phyloP scores from a whole-genome alignment of 2,329 filamentous ascomycete genomes.

The Harringtonia lauricola region DNA sequence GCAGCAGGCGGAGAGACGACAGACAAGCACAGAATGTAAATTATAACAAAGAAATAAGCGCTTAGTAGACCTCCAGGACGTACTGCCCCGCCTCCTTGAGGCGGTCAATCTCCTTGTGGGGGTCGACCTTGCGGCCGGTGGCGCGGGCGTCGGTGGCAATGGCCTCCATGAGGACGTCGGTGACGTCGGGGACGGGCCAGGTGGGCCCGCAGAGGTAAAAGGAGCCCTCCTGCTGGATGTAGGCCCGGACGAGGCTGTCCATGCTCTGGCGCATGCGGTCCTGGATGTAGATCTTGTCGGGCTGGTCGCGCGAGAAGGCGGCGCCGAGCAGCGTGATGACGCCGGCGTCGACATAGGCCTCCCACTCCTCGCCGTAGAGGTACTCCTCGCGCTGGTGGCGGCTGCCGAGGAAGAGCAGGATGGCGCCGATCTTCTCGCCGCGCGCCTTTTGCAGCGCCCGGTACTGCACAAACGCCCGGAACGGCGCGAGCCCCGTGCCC shows the following conservation, averaged over 20 bases:
- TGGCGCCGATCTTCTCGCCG: slow-evolving; percentile 86
- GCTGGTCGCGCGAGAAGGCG: slow-evolving; percentile 93
- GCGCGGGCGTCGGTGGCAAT: slow-evolving; percentile 64
- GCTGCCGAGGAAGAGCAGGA: slow-evolving; percentile 91
- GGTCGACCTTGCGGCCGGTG: slow-evolving; percentile 69
- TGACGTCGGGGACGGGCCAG: slow-evolving; percentile 97
- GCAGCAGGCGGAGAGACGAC: not conserved
- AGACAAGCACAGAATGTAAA: too few species aligned
- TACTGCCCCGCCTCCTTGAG: slow-evolving; percentile 92
- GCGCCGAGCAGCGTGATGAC: slow-evolving; percentile 89
- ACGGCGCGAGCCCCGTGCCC: slow-evolving; percentile 96
- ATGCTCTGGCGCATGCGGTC: slow-evolving; percentile 91
- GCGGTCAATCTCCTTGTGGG: slow-evolving; percentile 86
- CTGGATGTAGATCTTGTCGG: slow-evolving; percentile 98
- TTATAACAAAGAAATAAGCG: not conserved
- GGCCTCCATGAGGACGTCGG: slow-evolving; percentile 85
- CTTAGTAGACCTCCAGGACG: slow-evolving; percentile 90
- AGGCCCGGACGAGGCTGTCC: slow-evolving; percentile 70
- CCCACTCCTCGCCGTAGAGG: slow-evolving; percentile 98
- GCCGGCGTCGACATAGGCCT: slow-evolving; percentile 90
- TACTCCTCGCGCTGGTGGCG: slow-evolving; percentile 98
- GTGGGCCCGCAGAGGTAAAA: slow-evolving; percentile 98
- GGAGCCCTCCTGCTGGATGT: slow-evolving; percentile 75
- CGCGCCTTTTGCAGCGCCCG: slow-evolving; percentile 97
- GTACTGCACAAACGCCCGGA: slow-evolving; percentile 97